Percentiles rank a stretch among this genome's conserved stretches.
Conservation (phyloP, 805 yeast genomes). For the Wickerhamiella kurtzmanii region DNA sequence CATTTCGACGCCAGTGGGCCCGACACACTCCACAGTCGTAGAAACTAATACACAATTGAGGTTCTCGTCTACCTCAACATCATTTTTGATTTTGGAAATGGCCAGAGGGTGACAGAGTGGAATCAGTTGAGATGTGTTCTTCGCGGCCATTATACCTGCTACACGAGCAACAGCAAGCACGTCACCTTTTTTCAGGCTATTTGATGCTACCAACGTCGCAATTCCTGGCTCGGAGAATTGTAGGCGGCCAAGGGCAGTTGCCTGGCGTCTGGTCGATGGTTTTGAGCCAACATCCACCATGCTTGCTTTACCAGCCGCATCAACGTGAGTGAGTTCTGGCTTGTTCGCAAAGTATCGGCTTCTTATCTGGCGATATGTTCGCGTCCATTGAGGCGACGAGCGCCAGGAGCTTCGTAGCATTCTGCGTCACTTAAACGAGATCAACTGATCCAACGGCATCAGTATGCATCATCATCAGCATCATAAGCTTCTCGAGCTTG, state of each 20-base stretch:
- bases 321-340: conserved; percentile 31
- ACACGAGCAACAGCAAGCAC: conserved; percentile 36
- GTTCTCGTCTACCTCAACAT: conserved; percentile 20
- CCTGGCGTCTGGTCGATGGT: conserved; percentile 29
- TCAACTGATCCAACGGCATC: too few relatives aligned
- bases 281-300: conserved; percentile 40
- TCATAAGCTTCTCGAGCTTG: too few relatives aligned
- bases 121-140: conserved; percentile 34
- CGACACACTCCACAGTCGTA: conserved; percentile 34
- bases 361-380: too few relatives aligned
- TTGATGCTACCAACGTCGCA: conserved; percentile 24
- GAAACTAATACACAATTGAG: conserved; percentile 22
- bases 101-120: conserved; percentile 40
- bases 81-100: conserved; percentile 31
- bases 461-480: too few relatives aligned
- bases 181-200: conserved; percentile 39
- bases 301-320: conserved; percentile 30
- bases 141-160: conserved; percentile 41
- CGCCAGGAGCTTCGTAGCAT: too few relatives aligned
- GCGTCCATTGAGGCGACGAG: too few relatives aligned
- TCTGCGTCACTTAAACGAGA: too few relatives aligned
- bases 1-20: conserved; percentile 47
- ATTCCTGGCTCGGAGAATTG: conserved; percentile 28
- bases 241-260: conserved; percentile 34
- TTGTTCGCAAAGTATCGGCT: conserved; percentile 2